A percentile compares a stretch with the other conserved stretches of the same genome.
Conservation (phyloP, 2,329 filamentous ascomycete species). For the Trichothecium roseum region DNA sequence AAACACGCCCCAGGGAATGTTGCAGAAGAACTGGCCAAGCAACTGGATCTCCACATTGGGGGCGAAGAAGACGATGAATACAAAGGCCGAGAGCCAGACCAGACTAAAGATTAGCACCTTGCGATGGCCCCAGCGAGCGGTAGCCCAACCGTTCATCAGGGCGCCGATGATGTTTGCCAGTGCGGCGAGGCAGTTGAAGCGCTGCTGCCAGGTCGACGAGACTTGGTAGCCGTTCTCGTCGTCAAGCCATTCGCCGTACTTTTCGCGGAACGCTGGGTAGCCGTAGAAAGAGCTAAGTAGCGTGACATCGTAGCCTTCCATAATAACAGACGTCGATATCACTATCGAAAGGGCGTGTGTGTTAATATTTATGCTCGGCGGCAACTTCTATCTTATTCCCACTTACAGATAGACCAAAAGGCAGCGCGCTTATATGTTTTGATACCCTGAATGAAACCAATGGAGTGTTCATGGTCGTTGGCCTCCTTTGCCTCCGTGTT, state of each 20-base stretch:
- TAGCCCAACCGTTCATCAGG: constrained; percentile 30
- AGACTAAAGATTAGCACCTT: constrained; percentile 30
- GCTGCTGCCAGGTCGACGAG: constrained; percentile 40
- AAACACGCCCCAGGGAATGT: constrained; percentile 34
- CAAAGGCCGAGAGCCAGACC: constrained; percentile 27
- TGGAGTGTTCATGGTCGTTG: constrained; percentile 25
- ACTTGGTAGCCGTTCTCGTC: constrained; percentile 31
- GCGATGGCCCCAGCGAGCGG: constrained; percentile 30
- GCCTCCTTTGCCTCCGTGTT: constrained; percentile 24
- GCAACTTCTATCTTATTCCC: neutral
- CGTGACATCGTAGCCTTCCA: constrained; percentile 40
- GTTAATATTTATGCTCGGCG: neutral
- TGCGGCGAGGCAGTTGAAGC: constrained; percentile 25
- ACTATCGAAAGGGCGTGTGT: constrained; percentile 12
- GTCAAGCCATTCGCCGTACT: constrained; percentile 26
- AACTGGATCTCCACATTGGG: constrained; percentile 30
- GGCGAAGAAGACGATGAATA: constrained; percentile 40
- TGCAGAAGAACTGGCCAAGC: constrained; percentile 35
- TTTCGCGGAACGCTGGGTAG: constrained; percentile 26
- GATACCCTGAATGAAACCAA: constrained; percentile 21
- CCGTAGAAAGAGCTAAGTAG: constrained; percentile 35
- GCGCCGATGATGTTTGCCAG: constrained; percentile 27
- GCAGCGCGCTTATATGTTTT: constrained; percentile 29
- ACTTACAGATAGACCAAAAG: constrained; percentile 28
- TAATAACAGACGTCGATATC: constrained; percentile 35